Evolutionary conservation across 148 eudicot genomes (phyloP).

Genomic region (Hydrangea macrophylla): DNA sequence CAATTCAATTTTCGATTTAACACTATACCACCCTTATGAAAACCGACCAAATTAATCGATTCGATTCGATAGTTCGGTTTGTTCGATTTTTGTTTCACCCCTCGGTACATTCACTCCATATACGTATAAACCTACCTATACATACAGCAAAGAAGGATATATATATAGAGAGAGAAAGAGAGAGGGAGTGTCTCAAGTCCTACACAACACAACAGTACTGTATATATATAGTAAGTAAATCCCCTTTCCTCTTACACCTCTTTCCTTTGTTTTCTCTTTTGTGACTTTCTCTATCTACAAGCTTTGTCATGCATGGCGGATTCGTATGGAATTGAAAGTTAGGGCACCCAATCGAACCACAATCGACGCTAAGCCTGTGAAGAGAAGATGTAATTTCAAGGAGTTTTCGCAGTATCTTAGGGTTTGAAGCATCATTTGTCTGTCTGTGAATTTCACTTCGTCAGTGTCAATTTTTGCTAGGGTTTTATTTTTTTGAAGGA

Average conservation of each 20-base stretch:
- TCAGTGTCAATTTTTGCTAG: conserved; percentile 9
- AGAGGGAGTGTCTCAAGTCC: neutral
- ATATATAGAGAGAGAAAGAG: neutral
- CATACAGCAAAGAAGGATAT: too few species aligned
- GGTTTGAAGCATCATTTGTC: neutral
- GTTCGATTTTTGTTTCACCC: too few species aligned
- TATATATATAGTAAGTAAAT: neutral
- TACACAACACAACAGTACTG: neutral
- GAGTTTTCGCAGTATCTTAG: conserved; percentile 12
- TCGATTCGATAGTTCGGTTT: too few species aligned
- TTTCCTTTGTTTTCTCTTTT: neutral
- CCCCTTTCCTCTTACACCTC: neutral
- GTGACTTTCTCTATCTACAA: conserved; percentile 13
- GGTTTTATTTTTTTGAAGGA: conserved; percentile 23
- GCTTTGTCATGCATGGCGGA: conserved; percentile 13
- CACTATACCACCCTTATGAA: too few species aligned
- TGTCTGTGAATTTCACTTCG: neutral
- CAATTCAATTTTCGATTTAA: too few species aligned
- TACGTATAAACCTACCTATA: neutral
- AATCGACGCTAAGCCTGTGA: conserved; percentile 1
- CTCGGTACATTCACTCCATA: too few species aligned
- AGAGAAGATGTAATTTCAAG: conserved; percentile 23
- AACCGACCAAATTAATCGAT: too few species aligned
- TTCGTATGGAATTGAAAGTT: conserved; percentile 14
- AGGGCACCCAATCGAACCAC: conserved; percentile 18